A percentile compares a stretch with the other conserved stretches of the same genome.
These are phyloP conservation scores for Xylaria bambusicola DNA, from an alignment of 495 filamentous ascomycete species.

Conservation along the genomic window DNA sequence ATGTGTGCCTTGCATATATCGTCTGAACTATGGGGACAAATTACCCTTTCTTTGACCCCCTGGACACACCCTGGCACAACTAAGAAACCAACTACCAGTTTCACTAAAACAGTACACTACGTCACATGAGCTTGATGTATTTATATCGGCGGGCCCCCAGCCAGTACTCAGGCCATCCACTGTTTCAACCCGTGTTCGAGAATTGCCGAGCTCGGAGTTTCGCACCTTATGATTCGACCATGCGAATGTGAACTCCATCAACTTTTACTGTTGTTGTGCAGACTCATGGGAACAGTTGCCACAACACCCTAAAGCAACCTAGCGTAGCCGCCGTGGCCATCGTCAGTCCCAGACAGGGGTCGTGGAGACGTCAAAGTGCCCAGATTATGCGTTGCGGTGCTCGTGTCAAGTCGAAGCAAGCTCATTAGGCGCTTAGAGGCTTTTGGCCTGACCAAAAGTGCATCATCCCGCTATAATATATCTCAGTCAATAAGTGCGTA, in stretches of 20 bases:
- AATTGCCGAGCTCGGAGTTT: slow-evolving; percentile 1
- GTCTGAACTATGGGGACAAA: too few species aligned
- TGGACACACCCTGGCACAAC: not conserved
- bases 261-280: slow-evolving; percentile 5
- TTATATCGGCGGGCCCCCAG: not conserved
- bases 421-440: slow-evolving; percentile 10
- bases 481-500: not conserved
- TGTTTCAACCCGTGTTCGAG: slow-evolving; percentile 6
- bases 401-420: not conserved
- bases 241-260: not conserved
- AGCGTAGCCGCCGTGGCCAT: too few species aligned
- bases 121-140: slow-evolving; percentile 6
- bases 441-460: slow-evolving; percentile 25
- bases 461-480: slow-evolving; percentile 17
- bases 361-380: not conserved
- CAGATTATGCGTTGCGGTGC: slow-evolving; percentile 1
- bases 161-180: not conserved
- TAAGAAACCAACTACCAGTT: slow-evolving; percentile 1
- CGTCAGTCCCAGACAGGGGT: too few species aligned
- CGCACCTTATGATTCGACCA: slow-evolving; percentile 12
- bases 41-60: not conserved
- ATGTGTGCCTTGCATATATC: too few species aligned
- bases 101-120: slow-evolving; percentile 5
- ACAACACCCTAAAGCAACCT: too few species aligned
- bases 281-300: too few species aligned